Conservation (phyloP, 768 basidiomycete species). For the Suillus americanus region DNA sequence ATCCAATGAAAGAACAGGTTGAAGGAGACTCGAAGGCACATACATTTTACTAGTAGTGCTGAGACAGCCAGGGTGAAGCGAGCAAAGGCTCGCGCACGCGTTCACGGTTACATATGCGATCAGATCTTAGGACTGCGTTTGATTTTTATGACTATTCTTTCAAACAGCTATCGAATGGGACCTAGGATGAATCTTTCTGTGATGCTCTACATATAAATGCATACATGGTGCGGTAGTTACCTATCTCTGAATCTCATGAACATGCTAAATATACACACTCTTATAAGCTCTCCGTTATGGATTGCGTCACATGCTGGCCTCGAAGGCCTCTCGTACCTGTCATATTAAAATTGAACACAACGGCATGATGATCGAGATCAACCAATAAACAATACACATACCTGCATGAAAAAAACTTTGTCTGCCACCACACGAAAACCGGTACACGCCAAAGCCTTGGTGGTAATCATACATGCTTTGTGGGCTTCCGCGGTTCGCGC, state of each 20-base stretch:
- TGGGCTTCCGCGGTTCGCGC: slow-evolving; percentile 65
- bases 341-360: background rate
- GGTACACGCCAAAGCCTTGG: slow-evolving; percentile 62
- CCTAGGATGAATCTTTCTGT: too few relatives aligned
- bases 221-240: background rate
- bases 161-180: background rate
- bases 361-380: background rate
- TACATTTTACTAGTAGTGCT: background rate
- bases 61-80: slow-evolving; percentile 1
- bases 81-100: background rate
- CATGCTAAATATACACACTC: background rate
- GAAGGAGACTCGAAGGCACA: slow-evolving; percentile 11
- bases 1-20: slow-evolving; percentile 16
- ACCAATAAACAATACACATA: slow-evolving; percentile 24
- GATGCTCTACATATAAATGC: background rate
- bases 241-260: background rate
- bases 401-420: slow-evolving; percentile 54
- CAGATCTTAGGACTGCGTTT: slow-evolving; percentile 1
- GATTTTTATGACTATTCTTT: slow-evolving; percentile 2
- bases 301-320: background rate
- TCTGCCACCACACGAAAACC: slow-evolving; percentile 62
- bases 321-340: background rate
- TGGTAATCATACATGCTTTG: slow-evolving; percentile 50
- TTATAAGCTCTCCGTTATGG: background rate
- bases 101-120: background rate